Evolutionary conservation across 2,329 filamentous ascomycete genomes (phyloP).

Genomic region (Talaromyces sp.): DNA sequence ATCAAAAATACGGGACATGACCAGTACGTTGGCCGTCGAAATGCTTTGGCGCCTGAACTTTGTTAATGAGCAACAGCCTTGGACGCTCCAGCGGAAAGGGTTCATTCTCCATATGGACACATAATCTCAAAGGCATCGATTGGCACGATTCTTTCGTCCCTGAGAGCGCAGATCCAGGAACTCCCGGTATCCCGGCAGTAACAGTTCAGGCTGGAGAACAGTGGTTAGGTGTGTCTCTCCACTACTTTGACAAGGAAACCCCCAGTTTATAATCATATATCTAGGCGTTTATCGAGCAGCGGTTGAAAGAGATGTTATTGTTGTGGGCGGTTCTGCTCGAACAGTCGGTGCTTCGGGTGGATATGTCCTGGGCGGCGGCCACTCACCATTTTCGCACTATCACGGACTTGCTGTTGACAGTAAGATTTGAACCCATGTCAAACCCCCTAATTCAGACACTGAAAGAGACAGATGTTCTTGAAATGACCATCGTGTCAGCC

Average conservation of each 20-base stretch:
- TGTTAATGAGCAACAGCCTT: conserved; percentile 18
- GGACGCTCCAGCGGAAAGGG: conserved; percentile 60
- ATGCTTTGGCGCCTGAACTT: neutral
- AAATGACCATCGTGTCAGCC: neutral
- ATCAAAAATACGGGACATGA: conserved; percentile 40
- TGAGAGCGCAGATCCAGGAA: neutral
- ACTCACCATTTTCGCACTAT: conserved; percentile 47
- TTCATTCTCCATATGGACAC: conserved; percentile 29
- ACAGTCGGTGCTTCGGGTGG: conserved; percentile 56
- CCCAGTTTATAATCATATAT: neutral
- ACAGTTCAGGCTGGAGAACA: conserved; percentile 43
- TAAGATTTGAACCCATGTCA: neutral
- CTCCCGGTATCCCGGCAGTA: neutral
- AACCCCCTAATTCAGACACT: neutral
- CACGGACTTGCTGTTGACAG: conserved; percentile 54
- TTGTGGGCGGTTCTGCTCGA: conserved; percentile 51
- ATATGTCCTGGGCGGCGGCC: conserved; percentile 56
- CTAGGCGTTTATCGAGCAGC: conserved; percentile 19
- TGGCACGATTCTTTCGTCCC: conserved; percentile 28
- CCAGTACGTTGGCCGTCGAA: conserved; percentile 9
- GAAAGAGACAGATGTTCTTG: neutral
- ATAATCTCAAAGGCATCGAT: conserved; percentile 24
- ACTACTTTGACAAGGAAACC: conserved; percentile 36
- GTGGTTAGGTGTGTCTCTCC: conserved; percentile 46
- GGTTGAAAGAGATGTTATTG: conserved; percentile 39